These are phyloP conservation scores for Trichosphaerium sp. DNA, from an alignment of 78 protist genomes.

Conservation along the genomic window DNA sequence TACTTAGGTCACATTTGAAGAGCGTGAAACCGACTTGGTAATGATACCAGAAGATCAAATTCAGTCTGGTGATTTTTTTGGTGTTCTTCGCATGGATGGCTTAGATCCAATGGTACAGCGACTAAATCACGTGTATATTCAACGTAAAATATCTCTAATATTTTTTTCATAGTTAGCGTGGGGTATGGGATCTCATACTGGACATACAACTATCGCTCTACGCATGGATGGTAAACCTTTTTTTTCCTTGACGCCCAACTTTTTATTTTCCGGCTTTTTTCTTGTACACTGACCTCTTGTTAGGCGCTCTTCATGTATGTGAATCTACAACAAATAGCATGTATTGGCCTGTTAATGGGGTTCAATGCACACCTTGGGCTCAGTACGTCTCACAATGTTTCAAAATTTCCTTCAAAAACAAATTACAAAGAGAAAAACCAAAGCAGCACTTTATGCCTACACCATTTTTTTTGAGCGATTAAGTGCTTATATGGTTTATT, in stretches of 20 bases:
- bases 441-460: too few relatives aligned
- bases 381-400: too few relatives aligned
- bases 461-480: too few relatives aligned
- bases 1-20: neutral
- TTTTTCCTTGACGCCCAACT: too few relatives aligned
- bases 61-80: constrained; percentile 9
- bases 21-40: neutral
- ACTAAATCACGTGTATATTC: too few relatives aligned
- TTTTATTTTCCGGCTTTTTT: too few relatives aligned
- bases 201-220: constrained; percentile 16
- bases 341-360: constrained; percentile 17
- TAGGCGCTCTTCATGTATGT: neutral
- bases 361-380: constrained; percentile 1
- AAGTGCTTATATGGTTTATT: too few relatives aligned
- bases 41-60: neutral
- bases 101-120: constrained; percentile 33
- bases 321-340: constrained; percentile 3
- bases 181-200: constrained; percentile 9
- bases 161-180: too few relatives aligned
- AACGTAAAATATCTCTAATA: too few relatives aligned
- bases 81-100: constrained; percentile 19
- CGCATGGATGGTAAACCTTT: neutral
- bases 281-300: too few relatives aligned
- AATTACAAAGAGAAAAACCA: too few relatives aligned
- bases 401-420: too few relatives aligned